Evolutionary conservation across 148 eudicot genomes (phyloP).

Genomic region (Beta vulgaris): DNA sequence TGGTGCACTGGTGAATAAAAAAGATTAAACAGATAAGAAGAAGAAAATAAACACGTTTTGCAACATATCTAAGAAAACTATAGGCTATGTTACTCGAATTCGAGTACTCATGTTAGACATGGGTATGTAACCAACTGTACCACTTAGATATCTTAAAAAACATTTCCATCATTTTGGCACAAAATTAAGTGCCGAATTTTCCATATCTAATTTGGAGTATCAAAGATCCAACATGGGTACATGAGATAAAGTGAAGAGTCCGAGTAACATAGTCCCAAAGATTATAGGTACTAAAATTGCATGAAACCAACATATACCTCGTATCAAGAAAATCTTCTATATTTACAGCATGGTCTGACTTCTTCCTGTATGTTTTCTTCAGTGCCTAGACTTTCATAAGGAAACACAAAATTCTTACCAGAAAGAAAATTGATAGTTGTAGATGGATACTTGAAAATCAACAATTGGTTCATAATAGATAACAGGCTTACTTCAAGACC

Average conservation of each 20-base stretch:
- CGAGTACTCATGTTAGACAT: too few species aligned
- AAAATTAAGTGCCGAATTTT: too few species aligned
- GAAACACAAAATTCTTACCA: constrained; percentile 28
- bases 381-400: constrained; percentile 49
- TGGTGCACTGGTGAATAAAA: constrained; percentile 36
- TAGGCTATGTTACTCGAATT: too few species aligned
- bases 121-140: too few species aligned
- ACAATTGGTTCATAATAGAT: constrained; percentile 9
- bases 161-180: too few species aligned
- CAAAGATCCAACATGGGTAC: too few species aligned
- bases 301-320: constrained; percentile 33
- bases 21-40: background rate
- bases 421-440: constrained; percentile 4
- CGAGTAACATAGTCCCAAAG: too few species aligned
- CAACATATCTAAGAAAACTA: too few species aligned
- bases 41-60: background rate
- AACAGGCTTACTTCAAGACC: constrained; percentile 35
- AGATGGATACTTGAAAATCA: background rate
- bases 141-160: too few species aligned
- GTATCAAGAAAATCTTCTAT: constrained; percentile 46
- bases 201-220: too few species aligned
- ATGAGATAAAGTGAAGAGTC: too few species aligned
- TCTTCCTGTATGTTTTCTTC: constrained; percentile 54
- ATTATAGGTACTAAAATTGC: background rate
- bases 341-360: constrained; percentile 59